A percentile compares a stretch with the other conserved stretches of the same genome.
These are phyloP conservation scores for Erodium texanum DNA, from an alignment of 441 rosid species.

Conservation along the genomic window DNA sequence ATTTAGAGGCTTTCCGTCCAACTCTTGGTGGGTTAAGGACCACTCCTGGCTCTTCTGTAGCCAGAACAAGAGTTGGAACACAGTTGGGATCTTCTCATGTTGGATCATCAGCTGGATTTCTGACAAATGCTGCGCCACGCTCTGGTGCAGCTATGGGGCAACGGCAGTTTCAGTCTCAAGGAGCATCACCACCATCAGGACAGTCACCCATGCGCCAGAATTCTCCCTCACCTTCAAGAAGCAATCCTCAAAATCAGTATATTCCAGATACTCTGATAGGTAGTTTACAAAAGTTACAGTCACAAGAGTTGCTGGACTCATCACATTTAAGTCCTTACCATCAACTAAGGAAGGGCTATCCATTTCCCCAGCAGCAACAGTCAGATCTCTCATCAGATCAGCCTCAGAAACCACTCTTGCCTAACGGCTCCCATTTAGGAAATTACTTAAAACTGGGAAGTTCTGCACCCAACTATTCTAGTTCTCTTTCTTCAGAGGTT, in stretches of 20 bases:
- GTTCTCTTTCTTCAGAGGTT: conserved; percentile 33
- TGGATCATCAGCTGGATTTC: conserved; percentile 35
- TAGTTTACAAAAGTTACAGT: conserved; percentile 29
- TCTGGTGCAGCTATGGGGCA: conserved; percentile 36
- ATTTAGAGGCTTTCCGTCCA: conserved; percentile 47
- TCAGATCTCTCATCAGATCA: conserved; percentile 29
- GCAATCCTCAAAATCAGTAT: conserved; percentile 1
- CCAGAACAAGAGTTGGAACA: conserved; percentile 40
- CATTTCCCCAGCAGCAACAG: conserved; percentile 26
- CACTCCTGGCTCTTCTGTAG: conserved; percentile 28
- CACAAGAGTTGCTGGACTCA: conserved; percentile 22
- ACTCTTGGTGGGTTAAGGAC: conserved; percentile 30
- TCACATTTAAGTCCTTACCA: conserved; percentile 26
- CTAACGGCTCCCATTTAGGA: conserved; percentile 32
- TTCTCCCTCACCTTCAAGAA: conserved; percentile 34
- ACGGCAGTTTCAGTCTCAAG: conserved; percentile 29
- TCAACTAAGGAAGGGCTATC: conserved; percentile 21
- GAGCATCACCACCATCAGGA: conserved; percentile 34
- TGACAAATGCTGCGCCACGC: conserved; percentile 32
- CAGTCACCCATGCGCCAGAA: conserved; percentile 35
- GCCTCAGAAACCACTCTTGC: conserved; percentile 25
- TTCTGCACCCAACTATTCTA: conserved; percentile 28
- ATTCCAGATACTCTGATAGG: conserved; percentile 20
- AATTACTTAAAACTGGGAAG: conserved; percentile 26
- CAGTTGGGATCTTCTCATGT: conserved; percentile 30